phyloP scores from a whole-genome alignment of 2,329 filamentous ascomycete genomes.

The Fusarium denticulatum region DNA sequence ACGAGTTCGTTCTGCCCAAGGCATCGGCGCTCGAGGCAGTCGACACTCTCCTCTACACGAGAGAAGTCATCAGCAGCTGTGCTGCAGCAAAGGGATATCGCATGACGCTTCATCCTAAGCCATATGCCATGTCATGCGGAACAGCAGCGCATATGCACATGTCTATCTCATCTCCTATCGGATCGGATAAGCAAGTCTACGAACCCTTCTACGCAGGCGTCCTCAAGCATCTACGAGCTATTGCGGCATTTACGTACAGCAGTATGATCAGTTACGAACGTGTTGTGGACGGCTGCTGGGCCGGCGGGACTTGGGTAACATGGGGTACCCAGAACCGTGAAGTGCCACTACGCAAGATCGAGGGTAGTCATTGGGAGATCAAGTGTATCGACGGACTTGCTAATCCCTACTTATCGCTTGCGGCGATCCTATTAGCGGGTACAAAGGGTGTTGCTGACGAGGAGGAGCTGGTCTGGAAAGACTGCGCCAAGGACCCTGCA shows the following conservation, averaged over 20 bases:
- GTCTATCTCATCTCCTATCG: slow-evolving; percentile 65
- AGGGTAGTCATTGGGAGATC: slow-evolving; percentile 77
- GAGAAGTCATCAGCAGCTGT: slow-evolving; percentile 73
- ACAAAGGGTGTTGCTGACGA: slow-evolving; percentile 39
- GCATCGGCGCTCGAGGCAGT: slow-evolving; percentile 72
- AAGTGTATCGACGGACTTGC: slow-evolving; percentile 82
- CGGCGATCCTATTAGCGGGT: slow-evolving; percentile 48
- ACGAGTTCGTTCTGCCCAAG: slow-evolving; percentile 77
- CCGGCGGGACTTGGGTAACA: slow-evolving; percentile 79
- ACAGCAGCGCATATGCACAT: slow-evolving; percentile 77
- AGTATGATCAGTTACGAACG: slow-evolving; percentile 75
- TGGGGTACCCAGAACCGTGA: slow-evolving; percentile 89
- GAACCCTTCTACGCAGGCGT: slow-evolving; percentile 78
- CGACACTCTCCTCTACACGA: slow-evolving; percentile 75
- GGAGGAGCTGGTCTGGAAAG: slow-evolving; percentile 58
- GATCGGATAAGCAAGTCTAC: slow-evolving; percentile 57
- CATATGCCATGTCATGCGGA: slow-evolving; percentile 65
- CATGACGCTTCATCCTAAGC: slow-evolving; percentile 80
- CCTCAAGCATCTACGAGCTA: slow-evolving; percentile 69
- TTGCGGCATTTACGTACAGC: slow-evolving; percentile 76
- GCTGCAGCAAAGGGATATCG: slow-evolving; percentile 70
- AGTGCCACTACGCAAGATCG: slow-evolving; percentile 74
- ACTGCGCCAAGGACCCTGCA: slow-evolving; percentile 66
- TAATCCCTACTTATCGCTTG: slow-evolving; percentile 75
- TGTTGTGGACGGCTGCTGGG: slow-evolving; percentile 75